Base-by-base conservation (phyloP, 1,284 basidiomycete genomes). In the Malassezia globosa region DNA sequence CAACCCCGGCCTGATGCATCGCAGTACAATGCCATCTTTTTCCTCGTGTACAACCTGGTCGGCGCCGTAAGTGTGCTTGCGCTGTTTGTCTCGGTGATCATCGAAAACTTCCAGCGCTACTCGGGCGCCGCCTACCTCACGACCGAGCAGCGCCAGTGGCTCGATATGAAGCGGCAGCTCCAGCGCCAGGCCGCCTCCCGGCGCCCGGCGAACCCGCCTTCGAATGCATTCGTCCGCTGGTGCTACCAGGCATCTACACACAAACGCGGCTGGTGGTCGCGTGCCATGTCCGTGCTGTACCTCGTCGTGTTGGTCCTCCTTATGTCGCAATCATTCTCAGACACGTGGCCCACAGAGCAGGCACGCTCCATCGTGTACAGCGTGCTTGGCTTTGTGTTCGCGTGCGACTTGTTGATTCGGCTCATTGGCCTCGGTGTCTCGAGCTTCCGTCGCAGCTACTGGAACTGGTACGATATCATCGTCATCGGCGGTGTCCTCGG, bases 221-320 rank as follows among this genome's bases (percentile, higher is more conserved):
- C 69, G 5, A 80, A 73, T 66, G 60, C 49, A 46, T 59, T 89
- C 21, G 77, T 84, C 38, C 77, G 78, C 18, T 96, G 92, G 90
- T 96, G 92, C 71, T 95, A 83, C 72, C 83, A 89, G 54, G 80
- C 87, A 26, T 87, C 90, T 0, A 81, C 87, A 18, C 78, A 82
- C 51, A 96, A 96, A 72, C 83, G 89, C 59, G 92, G 92, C 0
- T 90, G 84, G 81, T 97, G 92, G 90, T 80, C 84, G 14, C 77
- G 83, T 41, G 75, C 75, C 49, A 86, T 92, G 81, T 90, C 87
- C 0, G 69, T 80, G 11, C 70, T 94, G 21, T 92, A 92, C 66
- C 73, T 86, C 26, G 51, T 85, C n/a, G 89, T 95, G 65, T 84
- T 95, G 36, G 63, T 87, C 35, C 80, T 82, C 6, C 76, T 97